A percentile compares a stretch with the other conserved stretches of the same genome.
phyloP scores from a whole-genome alignment of 768 basidiomycete species.

The Amanita rubescens region DNA sequence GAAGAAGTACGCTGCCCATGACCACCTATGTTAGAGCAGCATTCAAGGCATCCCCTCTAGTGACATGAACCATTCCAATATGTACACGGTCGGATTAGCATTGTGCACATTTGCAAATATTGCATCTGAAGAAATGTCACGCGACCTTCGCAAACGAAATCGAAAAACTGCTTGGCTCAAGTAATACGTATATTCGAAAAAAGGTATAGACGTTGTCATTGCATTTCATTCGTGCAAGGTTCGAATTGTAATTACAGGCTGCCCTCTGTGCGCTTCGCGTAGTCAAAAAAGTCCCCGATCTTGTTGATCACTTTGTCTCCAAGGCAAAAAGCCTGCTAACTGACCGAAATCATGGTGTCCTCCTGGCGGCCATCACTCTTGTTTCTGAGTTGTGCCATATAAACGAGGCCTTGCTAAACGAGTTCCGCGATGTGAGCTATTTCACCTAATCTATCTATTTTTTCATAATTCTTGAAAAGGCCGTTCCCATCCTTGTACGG shows the following conservation, averaged over 20 bases:
- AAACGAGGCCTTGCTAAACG: constrained; percentile 64
- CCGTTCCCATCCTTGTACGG: constrained; percentile 87
- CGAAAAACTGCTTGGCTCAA: constrained; percentile 93
- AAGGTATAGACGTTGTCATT: constrained; percentile 51
- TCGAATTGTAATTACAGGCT: constrained; percentile 45
- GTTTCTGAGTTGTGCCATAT: constrained; percentile 91
- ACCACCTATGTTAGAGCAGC: background rate
- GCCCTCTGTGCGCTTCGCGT: constrained; percentile 92
- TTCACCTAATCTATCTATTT: background rate
- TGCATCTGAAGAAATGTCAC: constrained; percentile 98
- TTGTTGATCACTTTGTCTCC: constrained; percentile 83
- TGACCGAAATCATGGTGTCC: constrained; percentile 95
- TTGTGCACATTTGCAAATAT: constrained; percentile 99
- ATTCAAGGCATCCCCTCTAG: constrained; percentile 33
- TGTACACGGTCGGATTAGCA: constrained; percentile 96
- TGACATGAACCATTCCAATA: constrained; percentile 99
- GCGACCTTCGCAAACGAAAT: constrained; percentile 97
- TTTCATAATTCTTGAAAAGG: constrained; percentile 35
- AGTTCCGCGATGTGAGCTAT: constrained; percentile 78
- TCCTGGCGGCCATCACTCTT: constrained; percentile 90
- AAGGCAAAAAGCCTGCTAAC: constrained; percentile 89
- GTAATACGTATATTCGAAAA: constrained; percentile 98
- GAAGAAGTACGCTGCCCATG: constrained; percentile 69
- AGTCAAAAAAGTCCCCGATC: constrained; percentile 93
- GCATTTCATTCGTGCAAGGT: background rate